A percentile compares a stretch with the other conserved stretches of the same genome.
Conservation (phyloP, 148 eudicot genomes). For the Silene uniflora region DNA sequence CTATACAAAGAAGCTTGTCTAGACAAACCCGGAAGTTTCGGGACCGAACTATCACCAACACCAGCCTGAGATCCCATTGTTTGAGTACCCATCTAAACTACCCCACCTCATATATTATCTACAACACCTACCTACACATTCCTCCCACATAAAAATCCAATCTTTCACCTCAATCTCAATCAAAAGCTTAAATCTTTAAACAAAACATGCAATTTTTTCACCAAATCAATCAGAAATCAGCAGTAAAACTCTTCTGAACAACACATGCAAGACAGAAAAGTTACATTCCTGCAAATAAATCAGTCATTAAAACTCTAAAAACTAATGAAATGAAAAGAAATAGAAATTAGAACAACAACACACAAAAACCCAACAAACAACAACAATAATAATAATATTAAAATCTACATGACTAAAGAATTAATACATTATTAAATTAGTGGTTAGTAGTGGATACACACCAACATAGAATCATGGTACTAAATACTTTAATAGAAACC, state of each 20-base stretch:
- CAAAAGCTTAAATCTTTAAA: neutral
- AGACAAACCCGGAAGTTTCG: conserved; percentile 43
- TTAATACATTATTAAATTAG: conserved; percentile 14
- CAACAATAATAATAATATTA: neutral
- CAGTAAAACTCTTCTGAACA: conserved; percentile 15
- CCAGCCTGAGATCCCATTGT: conserved; percentile 84
- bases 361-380: conserved; percentile 10
- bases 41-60: conserved; percentile 38
- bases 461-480: conserved; percentile 16
- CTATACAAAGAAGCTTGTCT: conserved; percentile 74
- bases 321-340: neutral
- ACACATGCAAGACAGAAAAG: conserved; percentile 29
- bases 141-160: neutral
- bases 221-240: conserved; percentile 19
- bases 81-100: conserved; percentile 59
- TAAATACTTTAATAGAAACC: conserved; percentile 9
- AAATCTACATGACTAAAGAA: neutral
- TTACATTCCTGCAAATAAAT: conserved; percentile 26
- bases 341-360: neutral
- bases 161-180: conserved; percentile 19
- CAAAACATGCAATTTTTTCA: conserved; percentile 19
- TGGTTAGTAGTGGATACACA: neutral
- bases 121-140: conserved; percentile 18
- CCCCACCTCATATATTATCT: conserved; percentile 20
- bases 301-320: conserved; percentile 25